phyloP scores from a whole-genome alignment of 768 basidiomycete genomes.

The Megacollybia marginata region DNA sequence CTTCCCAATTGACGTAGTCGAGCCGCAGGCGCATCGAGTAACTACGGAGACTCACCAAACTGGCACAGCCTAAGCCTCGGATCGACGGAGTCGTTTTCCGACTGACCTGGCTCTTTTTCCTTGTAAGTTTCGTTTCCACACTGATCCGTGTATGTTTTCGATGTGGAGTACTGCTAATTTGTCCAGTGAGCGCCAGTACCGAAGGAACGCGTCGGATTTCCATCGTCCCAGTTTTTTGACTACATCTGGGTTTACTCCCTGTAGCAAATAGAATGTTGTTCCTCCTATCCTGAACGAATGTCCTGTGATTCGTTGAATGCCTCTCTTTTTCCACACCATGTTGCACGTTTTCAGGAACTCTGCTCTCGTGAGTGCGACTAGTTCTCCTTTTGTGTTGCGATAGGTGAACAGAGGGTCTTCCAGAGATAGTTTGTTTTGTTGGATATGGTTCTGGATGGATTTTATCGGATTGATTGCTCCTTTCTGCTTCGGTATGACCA shows the following conservation, averaged over 20 bases:
- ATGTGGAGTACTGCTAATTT: background rate
- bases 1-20: too few relatives aligned
- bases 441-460: background rate
- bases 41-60: too few relatives aligned
- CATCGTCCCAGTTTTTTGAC: background rate
- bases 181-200: background rate
- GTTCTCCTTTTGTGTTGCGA: background rate
- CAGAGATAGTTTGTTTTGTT: background rate
- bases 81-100: too few relatives aligned
- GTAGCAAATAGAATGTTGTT: background rate
- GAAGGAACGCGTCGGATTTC: background rate
- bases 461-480: background rate
- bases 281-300: background rate
- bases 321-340: background rate
- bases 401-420: background rate
- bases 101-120: too few relatives aligned
- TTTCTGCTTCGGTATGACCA: background rate
- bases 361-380: background rate
- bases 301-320: background rate
- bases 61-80: too few relatives aligned
- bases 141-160: background rate
- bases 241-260: background rate
- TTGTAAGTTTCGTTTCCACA: too few relatives aligned
- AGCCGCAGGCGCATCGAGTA: too few relatives aligned
- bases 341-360: background rate